Evolutionary conservation across 2,329 filamentous ascomycete genomes (phyloP).

Genomic region (Dactylellina sp.): DNA sequence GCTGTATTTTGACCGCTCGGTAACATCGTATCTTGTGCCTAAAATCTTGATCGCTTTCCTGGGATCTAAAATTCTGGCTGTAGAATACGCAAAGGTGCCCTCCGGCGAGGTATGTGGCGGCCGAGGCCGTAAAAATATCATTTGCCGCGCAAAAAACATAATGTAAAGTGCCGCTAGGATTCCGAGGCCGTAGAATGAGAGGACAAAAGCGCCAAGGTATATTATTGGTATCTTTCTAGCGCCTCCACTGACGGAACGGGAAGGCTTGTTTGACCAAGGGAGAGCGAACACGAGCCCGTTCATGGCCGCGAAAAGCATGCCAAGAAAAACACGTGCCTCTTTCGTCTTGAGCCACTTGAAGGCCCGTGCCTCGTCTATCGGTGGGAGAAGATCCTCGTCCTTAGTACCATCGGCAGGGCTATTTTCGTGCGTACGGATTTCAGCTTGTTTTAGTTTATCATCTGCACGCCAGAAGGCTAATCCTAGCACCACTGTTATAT

Average conservation of each 20-base stretch:
- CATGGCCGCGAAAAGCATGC: slow-evolving; percentile 11
- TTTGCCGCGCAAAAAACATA: slow-evolving; percentile 1
- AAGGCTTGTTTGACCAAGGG: slow-evolving; percentile 12
- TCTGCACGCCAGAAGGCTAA: not conserved
- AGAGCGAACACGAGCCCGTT: slow-evolving; percentile 9
- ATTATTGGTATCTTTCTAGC: slow-evolving; percentile 10
- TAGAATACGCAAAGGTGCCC: not conserved
- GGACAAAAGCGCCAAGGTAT: not conserved
- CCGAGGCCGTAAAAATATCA: slow-evolving; percentile 12
- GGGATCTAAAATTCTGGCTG: not conserved
- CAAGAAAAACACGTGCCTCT: not conserved
- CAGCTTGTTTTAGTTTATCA: not conserved
- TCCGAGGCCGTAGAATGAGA: not conserved
- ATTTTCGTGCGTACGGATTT: not conserved
- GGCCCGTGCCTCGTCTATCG: slow-evolving; percentile 2
- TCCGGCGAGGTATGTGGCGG: not conserved
- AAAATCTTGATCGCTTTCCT: not conserved
- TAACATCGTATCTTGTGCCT: not conserved
- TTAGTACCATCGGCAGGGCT: not conserved
- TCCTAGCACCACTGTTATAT: slow-evolving; percentile 2
- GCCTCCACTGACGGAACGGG: not conserved
- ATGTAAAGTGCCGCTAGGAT: slow-evolving; percentile 20
- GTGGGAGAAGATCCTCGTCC: not conserved
- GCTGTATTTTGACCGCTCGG: not conserved
- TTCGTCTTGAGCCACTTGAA: slow-evolving; percentile 5